Conservation (phyloP, 441 rosid genomes). For the Populus hybrid region DNA sequence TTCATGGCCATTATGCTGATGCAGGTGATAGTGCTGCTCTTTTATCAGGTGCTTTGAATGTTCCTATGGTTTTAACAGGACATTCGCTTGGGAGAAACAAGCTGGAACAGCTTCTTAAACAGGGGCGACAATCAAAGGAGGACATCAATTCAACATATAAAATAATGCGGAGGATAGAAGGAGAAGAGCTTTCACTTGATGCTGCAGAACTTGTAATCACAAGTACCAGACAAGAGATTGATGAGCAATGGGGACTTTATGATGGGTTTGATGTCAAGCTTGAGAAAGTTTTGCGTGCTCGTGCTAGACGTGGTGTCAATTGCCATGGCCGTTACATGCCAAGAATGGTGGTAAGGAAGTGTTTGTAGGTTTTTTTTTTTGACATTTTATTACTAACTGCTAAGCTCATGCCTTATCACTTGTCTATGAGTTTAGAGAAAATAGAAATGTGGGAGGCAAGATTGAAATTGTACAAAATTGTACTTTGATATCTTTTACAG, state of each 20-base stretch:
- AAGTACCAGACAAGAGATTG: conserved; percentile 93
- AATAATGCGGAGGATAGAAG: conserved; percentile 95
- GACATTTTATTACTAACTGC: no score
- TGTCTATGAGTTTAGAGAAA: no score
- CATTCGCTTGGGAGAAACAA: conserved; percentile 98
- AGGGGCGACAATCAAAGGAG: conserved; percentile 85
- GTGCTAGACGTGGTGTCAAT: conserved; percentile 86
- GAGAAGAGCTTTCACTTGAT: conserved; percentile 91
- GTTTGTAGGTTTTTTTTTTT: neutral
- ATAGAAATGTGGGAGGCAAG: no score
- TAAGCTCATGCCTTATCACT: no score
- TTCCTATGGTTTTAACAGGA: conserved; percentile 97
- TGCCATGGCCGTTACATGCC: conserved; percentile 98
- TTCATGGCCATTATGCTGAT: conserved; percentile 96
- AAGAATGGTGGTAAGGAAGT: conserved; percentile 80
- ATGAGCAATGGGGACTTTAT: conserved; percentile 98
- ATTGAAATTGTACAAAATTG: no score
- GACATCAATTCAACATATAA: conserved; percentile 91
- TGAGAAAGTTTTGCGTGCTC: conserved; percentile 90
- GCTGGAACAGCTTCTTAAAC: conserved; percentile 94
- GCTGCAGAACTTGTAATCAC: conserved; percentile 98
- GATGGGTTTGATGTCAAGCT: conserved; percentile 98
- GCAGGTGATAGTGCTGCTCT: conserved; percentile 96
- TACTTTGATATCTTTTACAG: no score
- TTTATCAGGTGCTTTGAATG: conserved; percentile 90